These are phyloP conservation scores for Dioszegia crocea DNA, from an alignment of 768 basidiomycete species.

Conservation along the genomic window DNA sequence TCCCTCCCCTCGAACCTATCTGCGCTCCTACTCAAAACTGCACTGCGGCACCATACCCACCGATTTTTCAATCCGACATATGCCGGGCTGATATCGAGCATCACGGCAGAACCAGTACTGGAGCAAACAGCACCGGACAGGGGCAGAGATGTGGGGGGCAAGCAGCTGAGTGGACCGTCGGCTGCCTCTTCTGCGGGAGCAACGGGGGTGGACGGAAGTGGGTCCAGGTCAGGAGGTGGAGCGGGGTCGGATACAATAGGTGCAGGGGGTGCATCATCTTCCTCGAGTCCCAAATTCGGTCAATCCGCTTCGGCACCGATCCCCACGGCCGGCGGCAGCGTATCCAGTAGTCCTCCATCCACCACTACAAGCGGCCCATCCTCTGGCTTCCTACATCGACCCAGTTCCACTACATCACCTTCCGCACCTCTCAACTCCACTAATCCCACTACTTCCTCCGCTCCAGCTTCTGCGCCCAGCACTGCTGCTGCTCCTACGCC, in stretches of 20 bases:
- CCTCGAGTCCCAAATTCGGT: not conserved
- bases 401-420: not conserved
- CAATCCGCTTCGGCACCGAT: not conserved
- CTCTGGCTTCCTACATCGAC: not conserved
- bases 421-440: no score
- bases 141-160: not conserved
- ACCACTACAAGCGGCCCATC: not conserved
- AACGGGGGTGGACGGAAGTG: no score
- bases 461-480: not conserved
- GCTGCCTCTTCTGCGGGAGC: not conserved
- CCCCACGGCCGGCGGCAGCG: not conserved
- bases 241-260: not conserved
- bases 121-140: not conserved
- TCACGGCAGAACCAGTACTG: conserved; percentile 27
- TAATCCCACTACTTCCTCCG: no score
- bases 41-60: conserved; percentile 35
- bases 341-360: not conserved
- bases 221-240: not conserved
- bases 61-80: conserved; percentile 42
- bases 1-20: conserved; percentile 25
- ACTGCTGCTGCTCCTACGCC: not conserved
- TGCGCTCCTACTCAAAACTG: conserved; percentile 29
- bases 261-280: not conserved
- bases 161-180: not conserved
- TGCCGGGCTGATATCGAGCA: conserved; percentile 36